Conservation (phyloP, 2,329 filamentous ascomycete genomes). For the Elsinoe necatrix region DNA sequence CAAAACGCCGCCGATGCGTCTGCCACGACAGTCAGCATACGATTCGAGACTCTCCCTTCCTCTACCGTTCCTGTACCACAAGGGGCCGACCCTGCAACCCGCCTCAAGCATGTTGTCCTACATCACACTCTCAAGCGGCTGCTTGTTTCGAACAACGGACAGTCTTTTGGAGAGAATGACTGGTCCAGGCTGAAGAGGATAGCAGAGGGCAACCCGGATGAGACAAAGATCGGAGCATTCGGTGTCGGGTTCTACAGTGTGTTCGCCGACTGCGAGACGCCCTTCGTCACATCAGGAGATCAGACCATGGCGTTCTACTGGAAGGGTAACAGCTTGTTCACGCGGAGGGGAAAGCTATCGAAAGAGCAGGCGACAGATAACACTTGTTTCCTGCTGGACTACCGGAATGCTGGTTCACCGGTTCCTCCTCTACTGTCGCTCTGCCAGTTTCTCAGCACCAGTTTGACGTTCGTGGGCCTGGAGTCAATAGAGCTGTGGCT, state of each 20-base stretch:
- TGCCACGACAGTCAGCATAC: constrained; percentile 79
- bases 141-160: constrained; percentile 88
- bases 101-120: constrained; percentile 72
- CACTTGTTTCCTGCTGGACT: constrained; percentile 91
- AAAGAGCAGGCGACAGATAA: constrained; percentile 51
- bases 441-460: constrained; percentile 87
- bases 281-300: constrained; percentile 85
- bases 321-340: constrained; percentile 97
- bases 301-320: constrained; percentile 99
- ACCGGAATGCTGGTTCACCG: constrained; percentile 79
- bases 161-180: constrained; percentile 79
- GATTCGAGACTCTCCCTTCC: constrained; percentile 85
- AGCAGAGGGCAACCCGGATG: constrained; percentile 97
- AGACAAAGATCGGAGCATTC: constrained; percentile 98
- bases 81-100: constrained; percentile 57
- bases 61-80: constrained; percentile 61
- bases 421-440: constrained; percentile 79
- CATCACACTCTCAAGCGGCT: constrained; percentile 80
- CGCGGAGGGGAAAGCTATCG: constrained; percentile 69
- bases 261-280: constrained; percentile 95
- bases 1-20: constrained; percentile 98
- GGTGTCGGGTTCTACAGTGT: constrained; percentile 98
- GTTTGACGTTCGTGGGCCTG: constrained; percentile 88
- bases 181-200: constrained; percentile 93
- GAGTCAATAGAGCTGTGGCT: constrained; percentile 83